phyloP scores from a whole-genome alignment of 164 flowering plant genomes.

The Piper longum region DNA sequence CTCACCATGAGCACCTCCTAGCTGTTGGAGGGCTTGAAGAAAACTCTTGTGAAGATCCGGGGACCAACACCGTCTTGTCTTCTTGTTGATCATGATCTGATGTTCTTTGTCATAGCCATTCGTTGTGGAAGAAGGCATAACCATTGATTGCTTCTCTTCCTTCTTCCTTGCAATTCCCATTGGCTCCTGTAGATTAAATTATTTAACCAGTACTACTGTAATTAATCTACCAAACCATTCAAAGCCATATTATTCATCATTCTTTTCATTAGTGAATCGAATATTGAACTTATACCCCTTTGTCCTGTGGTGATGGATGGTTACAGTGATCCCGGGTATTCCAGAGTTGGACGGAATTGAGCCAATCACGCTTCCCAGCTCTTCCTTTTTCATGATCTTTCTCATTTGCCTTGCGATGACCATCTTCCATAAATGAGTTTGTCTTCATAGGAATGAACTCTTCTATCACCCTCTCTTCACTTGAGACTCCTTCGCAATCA shows the following conservation, averaged over 20 bases:
- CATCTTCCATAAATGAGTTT: constrained; percentile 10
- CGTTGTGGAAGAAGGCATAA: constrained; percentile 27
- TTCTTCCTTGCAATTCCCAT: constrained; percentile 44
- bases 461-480: constrained; percentile 36
- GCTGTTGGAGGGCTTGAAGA: constrained; percentile 66
- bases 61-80: constrained; percentile 80
- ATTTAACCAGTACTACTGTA: constrained; percentile 13
- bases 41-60: constrained; percentile 76
- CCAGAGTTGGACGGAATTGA: constrained; percentile 75
- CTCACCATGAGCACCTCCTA: constrained; percentile 88
- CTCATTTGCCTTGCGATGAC: not conserved
- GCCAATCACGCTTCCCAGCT: constrained; percentile 50
- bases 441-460: constrained; percentile 59
- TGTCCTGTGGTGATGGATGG: constrained; percentile 26
- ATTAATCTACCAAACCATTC: not conserved
- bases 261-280: too few relatives aligned
- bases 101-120: constrained; percentile 27
- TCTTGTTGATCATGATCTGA: constrained; percentile 25
- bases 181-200: constrained; percentile 30
- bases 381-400: constrained; percentile 9
- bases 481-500: constrained; percentile 49
- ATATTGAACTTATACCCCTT: constrained; percentile 2
- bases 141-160: not conserved
- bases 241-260: not conserved
- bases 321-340: constrained; percentile 27